Conservation (phyloP, 2,329 filamentous ascomycete genomes). For the Trichothecium roseum region DNA sequence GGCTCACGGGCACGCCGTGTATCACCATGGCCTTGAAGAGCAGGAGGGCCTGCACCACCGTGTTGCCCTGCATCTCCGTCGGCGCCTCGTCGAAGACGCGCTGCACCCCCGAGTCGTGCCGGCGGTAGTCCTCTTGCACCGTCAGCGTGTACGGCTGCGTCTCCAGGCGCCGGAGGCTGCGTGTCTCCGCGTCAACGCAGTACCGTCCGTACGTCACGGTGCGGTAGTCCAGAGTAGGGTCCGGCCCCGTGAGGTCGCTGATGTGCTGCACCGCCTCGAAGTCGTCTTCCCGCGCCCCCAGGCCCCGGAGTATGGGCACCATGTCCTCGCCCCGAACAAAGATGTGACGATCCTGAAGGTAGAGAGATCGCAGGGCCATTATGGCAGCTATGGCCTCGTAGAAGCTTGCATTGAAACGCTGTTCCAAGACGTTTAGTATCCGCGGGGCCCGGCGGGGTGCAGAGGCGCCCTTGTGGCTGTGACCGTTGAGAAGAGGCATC, state of each 20-base stretch:
- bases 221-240: constrained; percentile 16
- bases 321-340: constrained; percentile 14
- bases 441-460: constrained; percentile 3
- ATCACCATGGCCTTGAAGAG: constrained; percentile 16
- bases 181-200: constrained; percentile 12
- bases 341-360: constrained; percentile 11
- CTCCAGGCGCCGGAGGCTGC: constrained; percentile 14
- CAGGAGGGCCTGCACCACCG: constrained; percentile 16
- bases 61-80: constrained; percentile 16
- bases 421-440: constrained; percentile 11
- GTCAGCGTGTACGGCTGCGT: constrained; percentile 15
- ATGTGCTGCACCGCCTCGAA: constrained; percentile 11
- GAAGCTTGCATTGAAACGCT: constrained; percentile 10
- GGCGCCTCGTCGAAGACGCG: constrained; percentile 15
- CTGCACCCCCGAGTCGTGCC: constrained; percentile 14
- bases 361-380: constrained; percentile 11
- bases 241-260: constrained; percentile 11
- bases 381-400: constrained; percentile 11
- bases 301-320: constrained; percentile 10
- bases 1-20: constrained; percentile 10
- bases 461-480: neutral
- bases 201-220: constrained; percentile 13
- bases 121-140: constrained; percentile 15
- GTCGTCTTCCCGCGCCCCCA: constrained; percentile 15
- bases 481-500: neutral